These are phyloP conservation scores for Symbiodinium natans DNA, from an alignment of 73 alveolate species.

Conservation along the genomic window DNA sequence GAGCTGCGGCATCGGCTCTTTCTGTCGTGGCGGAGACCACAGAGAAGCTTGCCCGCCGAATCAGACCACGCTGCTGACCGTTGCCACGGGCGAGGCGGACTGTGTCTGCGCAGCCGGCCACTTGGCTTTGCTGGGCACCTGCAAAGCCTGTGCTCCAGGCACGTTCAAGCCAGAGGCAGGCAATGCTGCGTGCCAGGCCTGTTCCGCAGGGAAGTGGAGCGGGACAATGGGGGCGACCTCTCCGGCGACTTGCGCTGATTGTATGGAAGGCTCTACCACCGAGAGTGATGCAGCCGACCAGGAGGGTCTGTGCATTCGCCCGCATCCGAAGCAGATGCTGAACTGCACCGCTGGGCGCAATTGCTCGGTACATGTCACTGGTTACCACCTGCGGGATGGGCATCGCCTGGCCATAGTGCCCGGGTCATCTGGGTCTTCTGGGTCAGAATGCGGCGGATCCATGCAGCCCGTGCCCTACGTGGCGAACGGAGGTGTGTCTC, in stretches of 20 bases:
- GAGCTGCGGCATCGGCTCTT: neutral
- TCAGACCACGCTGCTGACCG: neutral
- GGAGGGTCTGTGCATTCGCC: neutral
- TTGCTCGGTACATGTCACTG: neutral
- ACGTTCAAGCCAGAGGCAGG: too few relatives aligned
- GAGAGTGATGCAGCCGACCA: neutral
- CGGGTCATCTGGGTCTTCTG: neutral
- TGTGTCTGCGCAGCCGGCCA: neutral
- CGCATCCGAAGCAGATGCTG: neutral
- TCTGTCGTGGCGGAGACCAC: neutral
- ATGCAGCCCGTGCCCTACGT: too few relatives aligned
- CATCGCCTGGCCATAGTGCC: too few relatives aligned
- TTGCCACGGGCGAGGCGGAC: neutral
- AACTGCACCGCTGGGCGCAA: constrained; percentile 16
- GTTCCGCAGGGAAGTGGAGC: constrained; percentile 34
- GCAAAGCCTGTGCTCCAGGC: too few relatives aligned
- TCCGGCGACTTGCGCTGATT: neutral
- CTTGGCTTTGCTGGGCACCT: neutral
- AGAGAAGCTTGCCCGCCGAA: constrained; percentile 10
- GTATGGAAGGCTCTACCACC: constrained; percentile 59
- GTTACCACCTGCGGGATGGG: constrained; percentile 25
- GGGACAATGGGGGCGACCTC: neutral
- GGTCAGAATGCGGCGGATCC: too few relatives aligned
- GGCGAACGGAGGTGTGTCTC: neutral
- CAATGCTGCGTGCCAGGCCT: neutral